These are phyloP conservation scores for Umbellularia californica DNA, from an alignment of 164 flowering plant genomes.

Conservation along the genomic window DNA sequence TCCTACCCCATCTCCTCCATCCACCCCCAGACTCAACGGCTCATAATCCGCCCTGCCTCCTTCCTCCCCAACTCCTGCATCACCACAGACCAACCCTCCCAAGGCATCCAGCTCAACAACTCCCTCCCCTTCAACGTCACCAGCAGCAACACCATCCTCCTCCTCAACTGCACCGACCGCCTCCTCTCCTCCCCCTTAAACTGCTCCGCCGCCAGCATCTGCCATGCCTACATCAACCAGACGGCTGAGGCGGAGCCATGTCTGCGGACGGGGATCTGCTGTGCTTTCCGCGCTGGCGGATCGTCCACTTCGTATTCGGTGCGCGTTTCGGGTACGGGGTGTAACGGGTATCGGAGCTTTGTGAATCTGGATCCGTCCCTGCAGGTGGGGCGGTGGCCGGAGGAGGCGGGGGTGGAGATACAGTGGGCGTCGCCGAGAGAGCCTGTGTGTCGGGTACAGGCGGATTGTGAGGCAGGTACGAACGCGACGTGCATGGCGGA, in stretches of 20 bases:
- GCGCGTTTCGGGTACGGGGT: constrained; percentile 33
- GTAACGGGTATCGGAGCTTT: constrained; percentile 48
- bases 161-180: constrained; percentile 46
- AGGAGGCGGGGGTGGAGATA: constrained; percentile 42
- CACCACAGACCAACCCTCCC: constrained; percentile 20
- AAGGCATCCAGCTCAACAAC: constrained; percentile 47
- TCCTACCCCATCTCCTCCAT: constrained; percentile 34
- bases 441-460: constrained; percentile 33
- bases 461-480: constrained; percentile 30
- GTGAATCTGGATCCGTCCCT: constrained; percentile 31
- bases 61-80: constrained; percentile 23
- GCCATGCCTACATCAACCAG: constrained; percentile 19
- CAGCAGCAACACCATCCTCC: constrained; percentile 47
- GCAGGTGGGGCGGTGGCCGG: constrained; percentile 43
- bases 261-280: constrained; percentile 28
- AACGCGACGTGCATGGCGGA: constrained; percentile 43
- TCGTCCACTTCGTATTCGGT: constrained; percentile 39
- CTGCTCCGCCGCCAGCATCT: constrained; percentile 44
- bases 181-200: constrained; percentile 24
- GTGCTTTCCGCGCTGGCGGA: constrained; percentile 50
- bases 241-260: constrained; percentile 22
- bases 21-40: constrained; percentile 21
- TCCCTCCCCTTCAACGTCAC: constrained; percentile 59
- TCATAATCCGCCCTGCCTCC: constrained; percentile 28
- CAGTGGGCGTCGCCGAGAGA: constrained; percentile 49